Evolutionary conservation across 2,329 filamentous ascomycete species (phyloP), one percentile per base, ranked within the genome.

Genomic region (Aaosphaeria arxii): DNA sequence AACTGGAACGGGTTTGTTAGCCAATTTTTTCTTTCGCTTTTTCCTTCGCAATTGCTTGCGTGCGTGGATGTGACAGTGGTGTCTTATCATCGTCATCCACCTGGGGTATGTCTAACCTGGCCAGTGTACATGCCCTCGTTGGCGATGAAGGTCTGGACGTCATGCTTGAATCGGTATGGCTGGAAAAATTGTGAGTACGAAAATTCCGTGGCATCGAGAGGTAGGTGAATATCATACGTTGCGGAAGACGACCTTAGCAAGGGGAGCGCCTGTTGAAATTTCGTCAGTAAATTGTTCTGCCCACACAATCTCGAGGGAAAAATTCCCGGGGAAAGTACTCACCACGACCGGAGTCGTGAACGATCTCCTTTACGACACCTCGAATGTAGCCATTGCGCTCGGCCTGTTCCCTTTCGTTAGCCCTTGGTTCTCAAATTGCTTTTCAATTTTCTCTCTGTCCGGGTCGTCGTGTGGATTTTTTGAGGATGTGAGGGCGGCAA

Each of bases 81-180:
- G 17, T 24, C 17, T 24, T 24, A 3, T 24, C 17, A 24, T 24
- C 17, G 17, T 24, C 17, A 24, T 24, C 17, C 17, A 24, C 17
- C 17, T 3, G 17, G 17, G 17, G 17, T 24, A 2, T 24, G 3
- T 24, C 64, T 64, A 41, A 70, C 66, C 80, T 99, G 94, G 76
- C 94, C 94, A 64, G 94, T 96, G 89, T 97, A 99, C 91, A 97
- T 96, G 82, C 94, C 94, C 84, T 97, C 94, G 82, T 97, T 99
- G 79, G 94, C 94, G 74, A 99, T 99, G 87, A 99, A 96, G 67
- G 94, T 99, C 87, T 99, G 91, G 77, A 88, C 92, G 76, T 91
- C 81, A 75, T 91, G 87, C 87, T 95, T 96, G 88, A 89, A 97
- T 78, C 86, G 85, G 88, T 99, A 99, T 70, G 94, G 91, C 59